These are phyloP conservation scores for Tolypocladium inflatum DNA, from an alignment of 2,329 filamentous ascomycete genomes.

Conservation along the genomic window DNA sequence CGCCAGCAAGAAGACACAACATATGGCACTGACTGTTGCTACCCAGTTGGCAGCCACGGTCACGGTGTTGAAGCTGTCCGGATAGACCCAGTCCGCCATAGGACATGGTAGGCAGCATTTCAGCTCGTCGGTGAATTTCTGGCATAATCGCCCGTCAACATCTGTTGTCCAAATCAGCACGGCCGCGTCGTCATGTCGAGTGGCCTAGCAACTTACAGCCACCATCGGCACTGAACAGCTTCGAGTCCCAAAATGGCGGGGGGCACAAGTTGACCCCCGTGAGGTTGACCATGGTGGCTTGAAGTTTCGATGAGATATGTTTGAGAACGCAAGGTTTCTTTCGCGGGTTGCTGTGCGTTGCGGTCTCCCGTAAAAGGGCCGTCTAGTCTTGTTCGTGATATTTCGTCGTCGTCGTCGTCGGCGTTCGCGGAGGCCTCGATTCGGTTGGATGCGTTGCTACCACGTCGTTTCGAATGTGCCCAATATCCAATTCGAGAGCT, in stretches of 20 bases:
- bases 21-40: slow-evolving; percentile 62
- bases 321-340: neutral
- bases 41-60: slow-evolving; percentile 71
- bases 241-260: slow-evolving; percentile 58
- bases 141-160: slow-evolving; percentile 44
- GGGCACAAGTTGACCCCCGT: slow-evolving; percentile 46
- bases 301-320: neutral
- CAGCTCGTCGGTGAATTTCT: slow-evolving; percentile 36
- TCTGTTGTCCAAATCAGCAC: slow-evolving; percentile 30
- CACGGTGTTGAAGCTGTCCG: slow-evolving; percentile 48
- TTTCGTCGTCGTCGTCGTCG: neutral
- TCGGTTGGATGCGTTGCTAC: neutral
- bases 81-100: slow-evolving; percentile 65
- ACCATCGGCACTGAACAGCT: slow-evolving; percentile 45
- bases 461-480: neutral
- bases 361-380: neutral
- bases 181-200: neutral
- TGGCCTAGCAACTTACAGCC: slow-evolving; percentile 47
- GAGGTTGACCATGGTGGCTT: slow-evolving; percentile 17
- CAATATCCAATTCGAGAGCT: neutral
- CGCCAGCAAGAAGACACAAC: slow-evolving; percentile 65
- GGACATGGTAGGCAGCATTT: slow-evolving; percentile 89
- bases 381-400: neutral
- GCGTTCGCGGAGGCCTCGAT: neutral
- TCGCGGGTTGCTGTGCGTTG: neutral